A percentile compares a stretch with the other conserved stretches of the same genome.
phyloP scores from a whole-genome alignment of 495 filamentous ascomycete genomes.

The Delitschia confertaspora region DNA sequence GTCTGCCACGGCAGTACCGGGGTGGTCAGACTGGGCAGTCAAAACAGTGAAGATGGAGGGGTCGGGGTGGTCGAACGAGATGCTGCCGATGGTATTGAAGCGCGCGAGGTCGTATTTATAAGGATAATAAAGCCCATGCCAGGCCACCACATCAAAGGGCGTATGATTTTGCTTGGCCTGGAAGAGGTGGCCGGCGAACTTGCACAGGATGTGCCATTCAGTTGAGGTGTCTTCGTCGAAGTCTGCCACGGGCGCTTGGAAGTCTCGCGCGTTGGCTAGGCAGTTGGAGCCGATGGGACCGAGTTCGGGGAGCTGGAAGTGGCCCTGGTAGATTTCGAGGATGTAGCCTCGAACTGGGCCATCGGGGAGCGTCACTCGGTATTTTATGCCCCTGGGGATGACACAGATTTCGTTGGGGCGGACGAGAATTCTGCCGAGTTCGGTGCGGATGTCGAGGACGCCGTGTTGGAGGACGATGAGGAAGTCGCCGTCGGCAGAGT shows the following conservation, averaged over 20 bases:
- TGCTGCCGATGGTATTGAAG: conserved; percentile 67
- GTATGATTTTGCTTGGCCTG: conserved; percentile 61
- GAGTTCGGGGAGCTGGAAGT: conserved; percentile 77
- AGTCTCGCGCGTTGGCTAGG: conserved; percentile 81
- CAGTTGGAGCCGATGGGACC: conserved; percentile 84
- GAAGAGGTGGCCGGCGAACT: conserved; percentile 75
- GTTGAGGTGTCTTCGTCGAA: conserved; percentile 54
- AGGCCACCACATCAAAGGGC: conserved; percentile 77
- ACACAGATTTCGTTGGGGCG: conserved; percentile 84
- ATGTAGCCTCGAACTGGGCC: conserved; percentile 74
- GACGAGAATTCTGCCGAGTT: conserved; percentile 72
- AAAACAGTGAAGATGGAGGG: conserved; percentile 78
- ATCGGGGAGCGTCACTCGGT: conserved; percentile 58
- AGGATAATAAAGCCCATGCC: conserved; percentile 73
- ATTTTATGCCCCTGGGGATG: conserved; percentile 75
- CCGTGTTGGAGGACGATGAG: conserved; percentile 80
- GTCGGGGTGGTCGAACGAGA: conserved; percentile 73
- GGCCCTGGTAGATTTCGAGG: conserved; percentile 76
- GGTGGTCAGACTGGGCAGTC: conserved; percentile 56
- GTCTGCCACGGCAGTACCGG: conserved; percentile 67
- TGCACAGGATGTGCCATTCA: conserved; percentile 57
- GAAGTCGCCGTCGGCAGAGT: conserved; percentile 85
- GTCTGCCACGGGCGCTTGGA: conserved; percentile 70
- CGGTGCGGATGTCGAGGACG: conserved; percentile 74
- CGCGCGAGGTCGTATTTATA: conserved; percentile 81